Base-by-base conservation (phyloP, 139 green algal genomes). In the Micractinium sp. region DNA sequence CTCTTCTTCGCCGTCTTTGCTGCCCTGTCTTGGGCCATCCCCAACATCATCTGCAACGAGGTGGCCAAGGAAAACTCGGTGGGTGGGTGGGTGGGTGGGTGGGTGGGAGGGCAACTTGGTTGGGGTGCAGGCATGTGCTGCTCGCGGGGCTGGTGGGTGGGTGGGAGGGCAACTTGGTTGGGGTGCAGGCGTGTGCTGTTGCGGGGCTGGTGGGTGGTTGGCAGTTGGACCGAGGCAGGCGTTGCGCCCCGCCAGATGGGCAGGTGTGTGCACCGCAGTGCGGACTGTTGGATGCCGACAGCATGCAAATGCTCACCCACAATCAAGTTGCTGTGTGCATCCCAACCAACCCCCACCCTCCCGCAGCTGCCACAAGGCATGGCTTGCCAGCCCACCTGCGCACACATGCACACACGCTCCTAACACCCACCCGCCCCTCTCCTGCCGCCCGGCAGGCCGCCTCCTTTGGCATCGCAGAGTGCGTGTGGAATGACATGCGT, bases 21-120 rank as follows among this genome's bases (percentile, higher is more conserved):
- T 14, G 23, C 19, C 56, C 20, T 85, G 22, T 66, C 85, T 31
- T 77, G 29, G 13, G 35, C 76, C 75, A 78, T 89, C 75, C 74
- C 75, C 36, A 82, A 78, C 75, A 35, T 78, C 27, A 33, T 89
- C 33, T 89, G 74, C 85, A 84, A 89, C 36, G 47, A 31, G 23
- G 38, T 87, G 13, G 66, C 83, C 38, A 87, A 87, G 83, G 83
- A 87, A 18, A 67, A 81, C 39, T 87, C 83, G 67, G 83, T 87
- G 83, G 47, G 83, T 12, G 27, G 13, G 36, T 2, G 76, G 36
- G 33, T 9, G 47, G 47, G 47, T n/a, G n/a, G n/a, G n/a, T n/a
- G n/a, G n/a, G n/a, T n/a, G n/a, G 47, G 47, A 9, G 47, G 47
- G 47, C 47, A 56, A 56, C 47, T 9, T 71, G 63, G 63, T 23